Evolutionary conservation across 78 protist species (phyloP), one percentile per base, ranked within the genome.

Genomic region (Chrysochromulina tobinii): DNA sequence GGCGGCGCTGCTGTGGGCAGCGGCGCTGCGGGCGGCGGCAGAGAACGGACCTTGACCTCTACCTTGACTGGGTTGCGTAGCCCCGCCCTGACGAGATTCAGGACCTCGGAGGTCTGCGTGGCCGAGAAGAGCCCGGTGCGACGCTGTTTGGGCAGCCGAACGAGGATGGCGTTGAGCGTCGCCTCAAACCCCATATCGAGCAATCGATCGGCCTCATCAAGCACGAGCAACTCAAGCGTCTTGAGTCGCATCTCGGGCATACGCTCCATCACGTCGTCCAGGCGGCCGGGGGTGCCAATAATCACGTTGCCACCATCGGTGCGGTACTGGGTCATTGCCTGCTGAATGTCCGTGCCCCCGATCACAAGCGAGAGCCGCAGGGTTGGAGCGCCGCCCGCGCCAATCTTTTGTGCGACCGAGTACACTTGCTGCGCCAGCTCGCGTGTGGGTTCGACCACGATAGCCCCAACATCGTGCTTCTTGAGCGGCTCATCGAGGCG

Each of bases 231-330:
- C 88, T 97, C 98, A 57, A 97, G 90, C 61, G 95, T 93, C 4
- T 89, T n/a, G n/a, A 87, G 21, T 3, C 21, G 2, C 15, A 87
- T n/a, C 53, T 7, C 23, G 21, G 6, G 48, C 38, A 54, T 12
- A 27, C 64, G 27, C 12, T 2, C 48, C 21, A 90, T 83, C 81
- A 58, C 53, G 83, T 90, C 73, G 51, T 95, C 81, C 54, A 96
- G 68, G 59, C 98, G 88, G 51, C 98, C 98, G 27, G 98, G 98
- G 51, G 98, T 97, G 59, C 98, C 97, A 38, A 97, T 77, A 38
- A 94, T 61, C 67, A 97, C 73, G 92, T 95, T 83, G 17, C 90
- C 96, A 57, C 96, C 97, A 17, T 88, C 51, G 61, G 85, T 86
- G 48, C 57, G 61, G 6, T 69, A 3, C 67, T 7, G 11, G 23